phyloP scores from a whole-genome alignment of 2,329 filamentous ascomycete genomes.

The Trematosphaeria pertusa region DNA sequence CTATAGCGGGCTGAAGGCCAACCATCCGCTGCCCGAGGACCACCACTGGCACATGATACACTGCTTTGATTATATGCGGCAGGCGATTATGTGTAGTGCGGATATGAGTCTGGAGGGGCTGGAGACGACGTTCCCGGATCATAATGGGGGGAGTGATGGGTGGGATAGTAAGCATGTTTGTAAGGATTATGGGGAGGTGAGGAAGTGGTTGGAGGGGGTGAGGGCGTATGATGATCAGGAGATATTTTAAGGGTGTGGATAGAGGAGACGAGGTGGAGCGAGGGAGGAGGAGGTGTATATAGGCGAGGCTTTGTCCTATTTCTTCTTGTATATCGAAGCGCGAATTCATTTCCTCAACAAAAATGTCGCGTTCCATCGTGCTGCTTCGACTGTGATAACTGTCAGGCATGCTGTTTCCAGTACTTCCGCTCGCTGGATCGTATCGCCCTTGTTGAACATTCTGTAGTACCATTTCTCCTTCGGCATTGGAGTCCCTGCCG shows the following conservation, averaged over 20 bases:
- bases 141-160: conserved; percentile 45
- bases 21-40: conserved; percentile 36
- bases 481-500: too few species aligned
- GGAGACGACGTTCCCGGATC: conserved; percentile 44
- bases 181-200: conserved; percentile 23
- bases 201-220: conserved; percentile 31
- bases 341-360: too few species aligned
- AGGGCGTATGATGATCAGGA: conserved; percentile 44
- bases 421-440: too few species aligned
- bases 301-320: too few species aligned
- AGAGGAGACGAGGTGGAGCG: too few species aligned
- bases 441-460: too few species aligned
- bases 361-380: too few species aligned
- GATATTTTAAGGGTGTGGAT: conserved; percentile 40
- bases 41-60: conserved; percentile 49
- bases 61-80: conserved; percentile 47
- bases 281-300: too few species aligned
- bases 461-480: too few species aligned
- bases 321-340: too few species aligned
- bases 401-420: too few species aligned
- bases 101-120: conserved; percentile 41
- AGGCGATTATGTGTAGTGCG: conserved; percentile 42
- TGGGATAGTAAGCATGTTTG: conserved; percentile 46
- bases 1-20: conserved; percentile 36
- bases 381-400: too few species aligned